These are phyloP conservation scores for Rachicladosporium sp. DNA, from an alignment of 2,329 filamentous ascomycete genomes.

Conservation along the genomic window DNA sequence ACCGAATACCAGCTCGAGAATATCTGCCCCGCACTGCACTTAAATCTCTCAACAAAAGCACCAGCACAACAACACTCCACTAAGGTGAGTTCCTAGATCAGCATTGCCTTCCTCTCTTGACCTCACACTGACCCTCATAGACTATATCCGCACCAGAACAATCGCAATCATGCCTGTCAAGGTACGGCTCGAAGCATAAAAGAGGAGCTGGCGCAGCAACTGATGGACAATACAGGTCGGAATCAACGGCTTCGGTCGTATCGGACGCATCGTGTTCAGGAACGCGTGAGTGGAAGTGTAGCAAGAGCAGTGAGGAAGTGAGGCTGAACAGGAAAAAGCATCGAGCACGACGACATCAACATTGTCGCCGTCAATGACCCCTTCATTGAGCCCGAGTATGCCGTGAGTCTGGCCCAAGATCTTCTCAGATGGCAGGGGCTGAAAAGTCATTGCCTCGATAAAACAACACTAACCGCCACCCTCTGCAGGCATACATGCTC, in stretches of 20 bases:
- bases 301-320: conserved; percentile 8
- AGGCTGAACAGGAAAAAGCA: conserved; percentile 30
- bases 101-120: no score
- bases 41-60: no score
- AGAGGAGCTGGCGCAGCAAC: conserved; percentile 8
- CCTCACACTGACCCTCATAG: no score
- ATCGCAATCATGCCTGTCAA: conserved; percentile 34
- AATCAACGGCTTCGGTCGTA: conserved; percentile 99
- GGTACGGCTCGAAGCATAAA: conserved; percentile 19
- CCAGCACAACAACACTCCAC: no score
- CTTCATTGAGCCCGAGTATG: conserved; percentile 96
- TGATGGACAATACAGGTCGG: conserved; percentile 56
- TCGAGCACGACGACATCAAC: conserved; percentile 80
- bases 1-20: no score
- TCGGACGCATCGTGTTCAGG: conserved; percentile 97
- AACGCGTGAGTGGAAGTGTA: conserved; percentile 56
- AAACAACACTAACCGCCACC: neutral
- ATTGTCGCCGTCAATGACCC: conserved; percentile 98
- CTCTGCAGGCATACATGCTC: conserved; percentile 84
- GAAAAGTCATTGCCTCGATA: neutral
- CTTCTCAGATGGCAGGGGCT: neutral
- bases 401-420: conserved; percentile 51
- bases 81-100: no score
- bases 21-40: no score
- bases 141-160: neutral